These are phyloP conservation scores for Lactarius sp. DNA, from an alignment of 768 basidiomycete species.

Conservation along the genomic window DNA sequence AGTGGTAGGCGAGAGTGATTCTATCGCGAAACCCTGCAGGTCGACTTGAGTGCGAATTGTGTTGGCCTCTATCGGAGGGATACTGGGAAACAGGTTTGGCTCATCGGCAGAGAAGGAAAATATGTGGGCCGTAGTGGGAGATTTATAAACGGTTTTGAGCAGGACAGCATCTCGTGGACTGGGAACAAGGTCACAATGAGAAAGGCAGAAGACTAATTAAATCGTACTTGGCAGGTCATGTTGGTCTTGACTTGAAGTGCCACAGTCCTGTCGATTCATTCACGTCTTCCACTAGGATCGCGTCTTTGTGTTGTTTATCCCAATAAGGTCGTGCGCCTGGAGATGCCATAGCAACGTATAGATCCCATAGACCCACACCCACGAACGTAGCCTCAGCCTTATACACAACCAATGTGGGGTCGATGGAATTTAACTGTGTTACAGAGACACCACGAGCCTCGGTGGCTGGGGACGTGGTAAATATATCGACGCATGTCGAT, in stretches of 20 bases:
- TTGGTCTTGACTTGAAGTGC: slow-evolving; percentile 86
- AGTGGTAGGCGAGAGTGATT: slow-evolving; percentile 90
- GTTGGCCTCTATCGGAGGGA: slow-evolving; percentile 59
- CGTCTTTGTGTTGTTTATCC: slow-evolving; percentile 90
- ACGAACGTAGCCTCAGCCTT: too few relatives aligned
- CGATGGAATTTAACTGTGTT: slow-evolving; percentile 94
- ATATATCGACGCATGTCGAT: slow-evolving; percentile 8
- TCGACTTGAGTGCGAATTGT: slow-evolving; percentile 86
- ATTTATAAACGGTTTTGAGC: too few relatives aligned
- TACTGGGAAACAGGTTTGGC: slow-evolving; percentile 73
- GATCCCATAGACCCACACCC: slow-evolving; percentile 92
- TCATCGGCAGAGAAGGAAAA: slow-evolving; percentile 95
- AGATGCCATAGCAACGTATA: slow-evolving; percentile 82
- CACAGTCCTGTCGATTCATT: slow-evolving; percentile 89
- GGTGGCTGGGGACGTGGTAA: slow-evolving; percentile 45
- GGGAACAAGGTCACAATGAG: too few relatives aligned
- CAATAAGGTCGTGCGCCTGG: slow-evolving; percentile 78
- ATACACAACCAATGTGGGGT: slow-evolving; percentile 93
- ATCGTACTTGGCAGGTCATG: too few relatives aligned
- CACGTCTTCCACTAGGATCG: slow-evolving; percentile 67
- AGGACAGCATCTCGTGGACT: too few relatives aligned
- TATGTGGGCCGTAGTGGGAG: slow-evolving; percentile 92
- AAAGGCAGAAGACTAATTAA: too few relatives aligned
- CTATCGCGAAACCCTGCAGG: slow-evolving; percentile 99
- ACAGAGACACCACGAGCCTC: slow-evolving; percentile 90